Evolutionary conservation across 2,329 filamentous ascomycete genomes (phyloP).

Genomic region (Clonostachys byssicola): DNA sequence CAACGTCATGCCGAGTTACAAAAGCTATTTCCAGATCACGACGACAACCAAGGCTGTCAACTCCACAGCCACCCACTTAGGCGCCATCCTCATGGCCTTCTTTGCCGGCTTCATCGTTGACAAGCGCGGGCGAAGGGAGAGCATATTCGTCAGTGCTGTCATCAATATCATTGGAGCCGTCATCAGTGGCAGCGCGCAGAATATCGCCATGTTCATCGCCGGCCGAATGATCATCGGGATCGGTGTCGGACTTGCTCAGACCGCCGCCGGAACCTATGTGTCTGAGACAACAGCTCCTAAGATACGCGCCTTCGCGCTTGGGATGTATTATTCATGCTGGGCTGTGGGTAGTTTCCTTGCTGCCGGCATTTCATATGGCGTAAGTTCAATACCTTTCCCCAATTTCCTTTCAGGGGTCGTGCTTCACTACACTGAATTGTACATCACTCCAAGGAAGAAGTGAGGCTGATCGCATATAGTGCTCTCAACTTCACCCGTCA

Average conservation of each 20-base stretch:
- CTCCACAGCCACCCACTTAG: slow-evolving; percentile 51
- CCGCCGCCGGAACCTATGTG: slow-evolving; percentile 39
- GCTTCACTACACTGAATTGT: neutral
- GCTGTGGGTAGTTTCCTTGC: slow-evolving; percentile 9
- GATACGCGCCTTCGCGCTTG: slow-evolving; percentile 4
- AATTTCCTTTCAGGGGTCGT: too few relatives aligned
- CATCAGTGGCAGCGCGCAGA: slow-evolving; percentile 41
- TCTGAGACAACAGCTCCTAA: slow-evolving; percentile 35
- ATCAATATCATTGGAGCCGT: slow-evolving; percentile 38
- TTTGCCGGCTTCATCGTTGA: slow-evolving; percentile 31
- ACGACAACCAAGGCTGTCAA: slow-evolving; percentile 48
- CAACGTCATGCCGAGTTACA: slow-evolving; percentile 52
- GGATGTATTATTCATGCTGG: slow-evolving; percentile 15
- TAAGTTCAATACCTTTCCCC: neutral
- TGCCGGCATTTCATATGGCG: slow-evolving; percentile 11
- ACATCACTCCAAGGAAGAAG: slow-evolving; percentile 25
- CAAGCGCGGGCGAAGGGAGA: slow-evolving; percentile 14
- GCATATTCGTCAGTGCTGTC: slow-evolving; percentile 18
- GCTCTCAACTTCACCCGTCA: slow-evolving; percentile 7
- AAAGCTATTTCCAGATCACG: slow-evolving; percentile 50
- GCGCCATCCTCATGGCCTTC: slow-evolving; percentile 38
- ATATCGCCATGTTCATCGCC: slow-evolving; percentile 44
- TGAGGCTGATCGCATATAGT: slow-evolving; percentile 22
- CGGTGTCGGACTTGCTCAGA: slow-evolving; percentile 32
- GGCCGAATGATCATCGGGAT: slow-evolving; percentile 41